Percentiles rank a stretch among this genome's conserved stretches.
These are phyloP conservation scores for Euphrasia confusa DNA, from an alignment of 257 asterid species.

Conservation along the genomic window DNA sequence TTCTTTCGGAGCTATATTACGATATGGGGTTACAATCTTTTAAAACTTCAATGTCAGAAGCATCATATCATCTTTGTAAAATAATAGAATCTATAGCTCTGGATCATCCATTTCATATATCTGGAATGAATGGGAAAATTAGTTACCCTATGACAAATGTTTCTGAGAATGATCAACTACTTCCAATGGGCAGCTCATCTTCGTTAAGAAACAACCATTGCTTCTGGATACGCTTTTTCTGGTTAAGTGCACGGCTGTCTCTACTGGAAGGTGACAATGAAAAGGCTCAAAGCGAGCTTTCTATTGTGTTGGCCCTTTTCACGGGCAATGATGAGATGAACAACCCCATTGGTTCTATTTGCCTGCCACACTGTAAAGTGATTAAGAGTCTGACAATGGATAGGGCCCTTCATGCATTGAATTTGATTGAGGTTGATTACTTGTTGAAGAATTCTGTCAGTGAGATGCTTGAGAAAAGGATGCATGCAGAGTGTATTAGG, in stretches of 20 bases:
- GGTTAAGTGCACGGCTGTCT: conserved; percentile 86
- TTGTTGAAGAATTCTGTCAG: conserved; percentile 64
- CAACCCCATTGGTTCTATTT: conserved; percentile 40
- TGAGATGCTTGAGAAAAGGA: conserved; percentile 65
- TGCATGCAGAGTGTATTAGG: conserved; percentile 63
- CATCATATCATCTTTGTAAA: conserved; percentile 84
- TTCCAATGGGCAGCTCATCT: conserved; percentile 29
- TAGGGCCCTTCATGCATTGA: conserved; percentile 66
- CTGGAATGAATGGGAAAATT: conserved; percentile 33
- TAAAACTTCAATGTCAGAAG: conserved; percentile 59
- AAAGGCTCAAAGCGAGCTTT: conserved; percentile 67
- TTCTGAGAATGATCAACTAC: conserved; percentile 34
- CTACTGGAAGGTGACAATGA: conserved; percentile 68
- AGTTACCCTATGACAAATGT: conserved; percentile 27
- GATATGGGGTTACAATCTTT: conserved; percentile 67
- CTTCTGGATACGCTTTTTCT: conserved; percentile 89
- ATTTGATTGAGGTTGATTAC: conserved; percentile 71
- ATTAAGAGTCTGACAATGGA: conserved; percentile 54
- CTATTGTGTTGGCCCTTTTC: conserved; percentile 58
- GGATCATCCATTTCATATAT: conserved; percentile 48
- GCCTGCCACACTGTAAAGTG: conserved; percentile 76
- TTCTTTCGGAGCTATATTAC: conserved; percentile 84
- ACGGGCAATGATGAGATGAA: conserved; percentile 40
- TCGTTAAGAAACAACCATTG: conserved; percentile 42
- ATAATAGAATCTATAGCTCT: conserved; percentile 73